A percentile compares a stretch with the other conserved stretches of the same genome.
Conservation (phyloP, 495 filamentous ascomycete genomes). For the Xylaria flabelliformis region DNA sequence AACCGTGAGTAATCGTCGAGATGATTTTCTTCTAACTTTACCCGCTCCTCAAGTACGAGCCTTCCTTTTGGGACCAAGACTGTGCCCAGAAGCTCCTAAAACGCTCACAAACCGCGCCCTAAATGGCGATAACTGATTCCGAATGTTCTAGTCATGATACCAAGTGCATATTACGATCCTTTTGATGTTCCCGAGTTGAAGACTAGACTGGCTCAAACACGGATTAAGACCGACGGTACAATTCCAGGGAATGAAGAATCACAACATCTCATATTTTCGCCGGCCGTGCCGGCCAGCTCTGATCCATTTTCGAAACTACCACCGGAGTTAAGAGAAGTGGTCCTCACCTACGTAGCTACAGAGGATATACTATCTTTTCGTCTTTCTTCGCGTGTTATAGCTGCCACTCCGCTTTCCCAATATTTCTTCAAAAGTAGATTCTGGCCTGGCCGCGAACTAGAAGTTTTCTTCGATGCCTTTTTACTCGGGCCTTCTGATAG, state of each 20-base stretch:
- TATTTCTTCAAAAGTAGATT: slow-evolving; percentile 26
- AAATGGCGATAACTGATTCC: background rate
- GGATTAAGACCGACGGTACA: background rate
- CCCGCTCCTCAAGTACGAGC: background rate
- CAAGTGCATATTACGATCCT: slow-evolving; percentile 24
- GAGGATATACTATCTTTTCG: slow-evolving; percentile 21
- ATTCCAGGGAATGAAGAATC: background rate
- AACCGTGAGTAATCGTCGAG: background rate
- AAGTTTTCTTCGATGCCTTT: slow-evolving; percentile 21
- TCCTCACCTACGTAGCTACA: slow-evolving; percentile 20
- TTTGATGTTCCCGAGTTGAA: slow-evolving; percentile 26
- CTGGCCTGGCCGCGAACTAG: slow-evolving; percentile 18
- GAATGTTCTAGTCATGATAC: slow-evolving; percentile 10
- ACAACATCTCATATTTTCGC: background rate
- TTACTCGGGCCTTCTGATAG: slow-evolving; percentile 10
- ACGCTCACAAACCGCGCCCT: background rate
- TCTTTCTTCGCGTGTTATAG: slow-evolving; percentile 26
- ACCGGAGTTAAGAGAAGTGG: slow-evolving; percentile 21
- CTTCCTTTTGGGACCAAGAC: background rate
- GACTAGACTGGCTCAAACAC: slow-evolving; percentile 1
- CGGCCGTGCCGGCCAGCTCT: background rate
- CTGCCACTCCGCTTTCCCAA: slow-evolving; percentile 20
- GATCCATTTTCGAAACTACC: slow-evolving; percentile 25
- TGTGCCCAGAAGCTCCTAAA: background rate
- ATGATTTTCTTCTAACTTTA: background rate